These are phyloP conservation scores for Aspergillus steynii DNA, from an alignment of 495 filamentous ascomycete genomes.

Conservation along the genomic window DNA sequence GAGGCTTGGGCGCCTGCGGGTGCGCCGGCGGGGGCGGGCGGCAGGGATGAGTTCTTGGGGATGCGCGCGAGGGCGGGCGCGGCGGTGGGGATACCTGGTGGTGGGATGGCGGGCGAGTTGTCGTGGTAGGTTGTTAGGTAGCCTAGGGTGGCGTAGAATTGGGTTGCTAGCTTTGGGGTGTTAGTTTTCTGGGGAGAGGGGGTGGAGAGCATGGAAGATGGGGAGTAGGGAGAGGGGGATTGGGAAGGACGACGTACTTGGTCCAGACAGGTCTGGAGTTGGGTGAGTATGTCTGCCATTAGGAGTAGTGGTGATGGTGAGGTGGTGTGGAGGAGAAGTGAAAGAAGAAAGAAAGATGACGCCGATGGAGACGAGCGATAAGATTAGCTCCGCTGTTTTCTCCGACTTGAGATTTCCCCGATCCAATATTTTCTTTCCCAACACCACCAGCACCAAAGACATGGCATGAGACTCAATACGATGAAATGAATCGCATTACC, in stretches of 20 bases:
- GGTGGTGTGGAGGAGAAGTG: constrained; percentile 3
- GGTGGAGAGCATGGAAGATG: too few relatives aligned
- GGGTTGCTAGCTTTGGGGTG: constrained; percentile 68
- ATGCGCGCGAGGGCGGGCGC: constrained; percentile 44
- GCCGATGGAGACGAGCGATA: constrained; percentile 11
- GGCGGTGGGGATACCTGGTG: constrained; percentile 57
- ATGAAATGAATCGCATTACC: background rate
- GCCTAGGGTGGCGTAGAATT: constrained; percentile 84
- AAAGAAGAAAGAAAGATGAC: constrained; percentile 9
- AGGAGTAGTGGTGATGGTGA: constrained; percentile 15
- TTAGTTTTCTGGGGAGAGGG: constrained; percentile 7
- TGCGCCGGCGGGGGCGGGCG: constrained; percentile 43
- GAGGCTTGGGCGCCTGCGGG: constrained; percentile 30
- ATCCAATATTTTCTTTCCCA: background rate
- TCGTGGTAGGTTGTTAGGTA: constrained; percentile 84
- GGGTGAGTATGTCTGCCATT: constrained; percentile 91
- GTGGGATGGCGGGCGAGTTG: constrained; percentile 62
- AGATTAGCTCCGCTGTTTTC: background rate
- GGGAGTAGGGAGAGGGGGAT: constrained; percentile 2
- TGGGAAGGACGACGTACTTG: constrained; percentile 54
- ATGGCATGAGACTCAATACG: background rate
- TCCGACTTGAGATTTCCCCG: constrained; percentile 1
- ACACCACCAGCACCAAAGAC: background rate
- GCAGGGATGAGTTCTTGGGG: constrained; percentile 41
- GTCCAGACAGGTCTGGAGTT: constrained; percentile 93